Conservation (phyloP, 805 yeast genomes). For the Candida krabiensis region DNA sequence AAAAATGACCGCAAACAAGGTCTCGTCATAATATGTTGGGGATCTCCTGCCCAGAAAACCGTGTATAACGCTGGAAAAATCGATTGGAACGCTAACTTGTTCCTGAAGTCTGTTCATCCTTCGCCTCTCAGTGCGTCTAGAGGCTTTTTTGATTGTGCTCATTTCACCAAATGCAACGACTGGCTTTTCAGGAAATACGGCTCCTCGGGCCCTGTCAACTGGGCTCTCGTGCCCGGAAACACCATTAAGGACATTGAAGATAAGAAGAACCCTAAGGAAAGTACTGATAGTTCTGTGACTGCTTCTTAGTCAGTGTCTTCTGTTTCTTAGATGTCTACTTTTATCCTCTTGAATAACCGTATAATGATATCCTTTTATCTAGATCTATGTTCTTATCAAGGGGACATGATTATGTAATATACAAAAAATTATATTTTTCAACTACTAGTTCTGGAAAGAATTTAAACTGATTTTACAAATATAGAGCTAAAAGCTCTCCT, state of each 20-base stretch:
- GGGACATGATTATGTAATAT: too few relatives aligned
- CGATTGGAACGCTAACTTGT: constrained; percentile 39
- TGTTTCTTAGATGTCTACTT: too few relatives aligned
- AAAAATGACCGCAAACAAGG: constrained; percentile 48
- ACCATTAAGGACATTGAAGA: constrained; percentile 5
- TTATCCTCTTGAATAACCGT: too few relatives aligned
- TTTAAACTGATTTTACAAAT: too few relatives aligned
- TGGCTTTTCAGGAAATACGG: constrained; percentile 60
- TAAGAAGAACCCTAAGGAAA: background rate
- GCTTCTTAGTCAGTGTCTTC: too few relatives aligned
- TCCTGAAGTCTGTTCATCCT: constrained; percentile 84
- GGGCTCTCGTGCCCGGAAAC: constrained; percentile 25
- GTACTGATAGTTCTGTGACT: background rate
- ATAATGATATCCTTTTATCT: too few relatives aligned
- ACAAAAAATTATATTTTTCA: too few relatives aligned
- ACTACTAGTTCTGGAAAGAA: too few relatives aligned
- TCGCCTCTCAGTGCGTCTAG: constrained; percentile 90
- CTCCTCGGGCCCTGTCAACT: constrained; percentile 23
- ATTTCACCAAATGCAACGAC: constrained; percentile 71
- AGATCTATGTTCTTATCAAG: too few relatives aligned
- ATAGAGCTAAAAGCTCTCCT: too few relatives aligned
- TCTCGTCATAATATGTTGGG: constrained; percentile 69
- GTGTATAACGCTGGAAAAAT: constrained; percentile 29
- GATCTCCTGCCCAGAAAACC: constrained; percentile 44
- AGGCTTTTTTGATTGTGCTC: constrained; percentile 78